Evolutionary conservation across 176 grass and related monocot genomes (phyloP), one percentile per base, ranked within the genome.

Genomic region (Calamus simplicifolius): DNA sequence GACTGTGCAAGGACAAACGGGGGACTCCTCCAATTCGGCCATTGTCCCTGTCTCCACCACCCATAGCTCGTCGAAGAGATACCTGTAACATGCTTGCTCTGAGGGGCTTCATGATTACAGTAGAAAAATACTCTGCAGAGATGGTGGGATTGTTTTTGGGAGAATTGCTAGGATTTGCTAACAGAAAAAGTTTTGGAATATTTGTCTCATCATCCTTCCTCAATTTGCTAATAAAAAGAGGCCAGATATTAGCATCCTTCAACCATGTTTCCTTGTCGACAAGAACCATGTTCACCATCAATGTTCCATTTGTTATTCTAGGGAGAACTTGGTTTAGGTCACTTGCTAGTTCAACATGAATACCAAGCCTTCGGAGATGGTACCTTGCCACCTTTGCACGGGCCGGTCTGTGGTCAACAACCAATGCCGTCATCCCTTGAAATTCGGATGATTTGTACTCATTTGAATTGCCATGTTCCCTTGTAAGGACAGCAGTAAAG

Each of bases 71-170:
- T 48, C 58, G 73, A 38, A 98, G 70, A 4, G 81, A 83, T 48
- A 76, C 85, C 63, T 93, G 68, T 66, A 98, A 77, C 94, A 93
- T 98, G 79, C 84, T 89, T 58, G 81, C 88, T 57, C 94, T 82
- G 61, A 98, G 75, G 3, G 94, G 94, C 70, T 98, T 98, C 73
- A 85, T 82, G 68, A 98, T 85, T 81, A 85, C 70, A 75, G 67
- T 89, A 63, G 86, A 74, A 69, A 83, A 64, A 53, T 72, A 70
- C 66, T 92, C 94, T 62, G 52, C 77, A 49, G 63, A 77, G 62
- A 63, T 75, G 57, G 69, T 27, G 18, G 76, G 81, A 65, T 50
- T 76, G 69, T 29, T 82, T 57, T 81, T 93, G 17, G 74, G 51
- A 62, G 82, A 85, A 71, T 27, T 71, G 19, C 54, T 69, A 70